phyloP scores from a whole-genome alignment of 164 flowering plant genomes.

The Dillenia turbinata region DNA sequence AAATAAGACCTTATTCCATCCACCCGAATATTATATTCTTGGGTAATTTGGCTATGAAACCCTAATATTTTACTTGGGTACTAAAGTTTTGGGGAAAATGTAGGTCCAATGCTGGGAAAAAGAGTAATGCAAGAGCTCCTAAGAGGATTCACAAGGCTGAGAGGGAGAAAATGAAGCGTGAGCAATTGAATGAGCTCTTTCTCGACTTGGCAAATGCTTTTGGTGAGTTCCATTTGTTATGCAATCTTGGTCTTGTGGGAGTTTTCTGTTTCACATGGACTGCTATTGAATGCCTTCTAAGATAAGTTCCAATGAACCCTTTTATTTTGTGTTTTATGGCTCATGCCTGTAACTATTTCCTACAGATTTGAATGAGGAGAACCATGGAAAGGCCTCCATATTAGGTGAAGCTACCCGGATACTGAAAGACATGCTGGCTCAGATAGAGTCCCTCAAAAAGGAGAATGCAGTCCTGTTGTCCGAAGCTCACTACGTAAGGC shows the following conservation, averaged over 20 bases:
- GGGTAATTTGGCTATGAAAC: no score
- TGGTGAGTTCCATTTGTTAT: slow-evolving; percentile 34
- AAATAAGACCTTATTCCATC: no score
- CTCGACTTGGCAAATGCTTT: slow-evolving; percentile 55
- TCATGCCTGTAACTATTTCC: no score
- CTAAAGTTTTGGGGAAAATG: neutral
- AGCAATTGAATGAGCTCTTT: slow-evolving; percentile 75
- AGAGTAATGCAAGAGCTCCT: slow-evolving; percentile 50
- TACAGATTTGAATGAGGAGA: slow-evolving; percentile 6
- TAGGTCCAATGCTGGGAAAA: slow-evolving; percentile 44
- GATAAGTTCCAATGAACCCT: no score
- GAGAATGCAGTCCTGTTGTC: slow-evolving; percentile 49
- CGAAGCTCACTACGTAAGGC: slow-evolving; percentile 60
- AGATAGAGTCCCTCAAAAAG: slow-evolving; percentile 43
- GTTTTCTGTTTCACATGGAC: no score
- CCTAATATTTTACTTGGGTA: no score
- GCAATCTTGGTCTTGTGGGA: neutral
- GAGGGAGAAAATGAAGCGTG: slow-evolving; percentile 88
- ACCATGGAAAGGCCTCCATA: slow-evolving; percentile 56
- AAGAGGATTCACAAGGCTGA: slow-evolving; percentile 79
- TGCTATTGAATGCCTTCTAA: no score
- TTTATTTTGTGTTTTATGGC: no score
- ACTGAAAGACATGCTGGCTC: slow-evolving; percentile 32
- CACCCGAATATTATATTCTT: no score
- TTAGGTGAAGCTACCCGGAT: slow-evolving; percentile 45